Conservation (phyloP, 257 asterid species). For the Fraxinus cuspidata region DNA sequence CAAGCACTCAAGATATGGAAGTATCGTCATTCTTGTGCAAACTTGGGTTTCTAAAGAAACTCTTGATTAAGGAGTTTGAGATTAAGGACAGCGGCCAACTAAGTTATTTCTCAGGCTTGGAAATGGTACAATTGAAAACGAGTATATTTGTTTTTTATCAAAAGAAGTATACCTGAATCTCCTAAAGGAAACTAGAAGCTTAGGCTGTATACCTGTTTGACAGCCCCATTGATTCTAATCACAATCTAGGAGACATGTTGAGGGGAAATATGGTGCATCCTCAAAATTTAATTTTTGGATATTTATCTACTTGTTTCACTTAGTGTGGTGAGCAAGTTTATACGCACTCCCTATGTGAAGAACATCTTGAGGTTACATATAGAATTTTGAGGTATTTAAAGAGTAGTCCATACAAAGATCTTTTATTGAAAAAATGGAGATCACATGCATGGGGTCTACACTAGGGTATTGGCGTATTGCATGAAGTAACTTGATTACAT, state of each 20-base stretch:
- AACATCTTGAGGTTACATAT: neutral
- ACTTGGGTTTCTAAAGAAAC: neutral
- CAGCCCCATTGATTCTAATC: neutral
- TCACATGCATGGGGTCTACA: neutral
- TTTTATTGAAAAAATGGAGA: neutral
- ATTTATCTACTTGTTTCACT: neutral
- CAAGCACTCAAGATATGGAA: too few relatives aligned
- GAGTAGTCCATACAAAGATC: neutral
- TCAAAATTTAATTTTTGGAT: neutral
- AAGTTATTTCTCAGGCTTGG: neutral
- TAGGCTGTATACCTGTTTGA: neutral
- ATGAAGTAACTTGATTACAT: neutral
- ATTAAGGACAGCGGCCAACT: too few relatives aligned
- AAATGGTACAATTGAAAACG: neutral
- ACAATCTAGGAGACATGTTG: neutral
- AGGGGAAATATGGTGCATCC: neutral
- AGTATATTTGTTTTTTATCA: neutral
- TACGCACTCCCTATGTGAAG: neutral
- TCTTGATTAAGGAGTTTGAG: neutral
- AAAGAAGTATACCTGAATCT: neutral
- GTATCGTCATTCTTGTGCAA: neutral
- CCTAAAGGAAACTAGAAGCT: neutral
- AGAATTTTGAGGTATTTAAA: slow-evolving; percentile 1
- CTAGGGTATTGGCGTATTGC: neutral
- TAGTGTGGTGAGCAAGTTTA: neutral